Evolutionary conservation across 768 basidiomycete genomes (phyloP).

Genomic region (Lentinula lateritia): DNA sequence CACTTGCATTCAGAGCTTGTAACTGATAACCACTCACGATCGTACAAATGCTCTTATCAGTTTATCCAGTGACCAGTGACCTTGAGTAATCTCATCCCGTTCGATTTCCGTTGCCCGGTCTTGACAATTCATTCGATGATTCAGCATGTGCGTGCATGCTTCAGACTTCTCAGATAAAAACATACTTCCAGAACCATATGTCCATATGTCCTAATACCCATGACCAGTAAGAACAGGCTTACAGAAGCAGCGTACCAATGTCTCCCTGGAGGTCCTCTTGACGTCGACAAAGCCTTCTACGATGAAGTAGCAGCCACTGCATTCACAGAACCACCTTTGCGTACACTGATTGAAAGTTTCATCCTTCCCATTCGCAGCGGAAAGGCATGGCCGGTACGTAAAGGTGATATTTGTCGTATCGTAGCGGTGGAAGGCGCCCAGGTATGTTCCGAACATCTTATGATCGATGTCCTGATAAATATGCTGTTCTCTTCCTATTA

Average conservation of each 20-base stretch:
- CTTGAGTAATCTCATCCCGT: background rate
- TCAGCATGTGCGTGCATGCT: background rate
- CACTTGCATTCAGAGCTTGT: too few relatives aligned
- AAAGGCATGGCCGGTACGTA: constrained; percentile 14
- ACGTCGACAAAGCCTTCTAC: constrained; percentile 14
- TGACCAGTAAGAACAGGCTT: constrained; percentile 4
- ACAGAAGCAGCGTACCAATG: constrained; percentile 14
- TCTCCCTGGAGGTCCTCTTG: constrained; percentile 9
- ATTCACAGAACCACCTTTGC: background rate
- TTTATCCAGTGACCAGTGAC: too few relatives aligned
- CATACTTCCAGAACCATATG: background rate
- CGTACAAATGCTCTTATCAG: too few relatives aligned
- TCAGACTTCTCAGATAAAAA: background rate
- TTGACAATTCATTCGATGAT: background rate
- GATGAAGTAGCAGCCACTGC: constrained; percentile 10
- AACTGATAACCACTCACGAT: too few relatives aligned
- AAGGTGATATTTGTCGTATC: constrained; percentile 16
- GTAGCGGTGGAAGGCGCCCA: constrained; percentile 17
- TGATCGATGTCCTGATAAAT: background rate
- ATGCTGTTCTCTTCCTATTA: background rate
- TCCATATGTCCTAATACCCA: background rate
- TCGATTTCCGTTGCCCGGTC: background rate
- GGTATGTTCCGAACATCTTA: constrained; percentile 6
- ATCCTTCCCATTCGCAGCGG: constrained; percentile 15
- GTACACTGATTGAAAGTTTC: constrained; percentile 14